Conservation (phyloP, 371 early-diverging fungal species). For the Globomyces sp. region DNA sequence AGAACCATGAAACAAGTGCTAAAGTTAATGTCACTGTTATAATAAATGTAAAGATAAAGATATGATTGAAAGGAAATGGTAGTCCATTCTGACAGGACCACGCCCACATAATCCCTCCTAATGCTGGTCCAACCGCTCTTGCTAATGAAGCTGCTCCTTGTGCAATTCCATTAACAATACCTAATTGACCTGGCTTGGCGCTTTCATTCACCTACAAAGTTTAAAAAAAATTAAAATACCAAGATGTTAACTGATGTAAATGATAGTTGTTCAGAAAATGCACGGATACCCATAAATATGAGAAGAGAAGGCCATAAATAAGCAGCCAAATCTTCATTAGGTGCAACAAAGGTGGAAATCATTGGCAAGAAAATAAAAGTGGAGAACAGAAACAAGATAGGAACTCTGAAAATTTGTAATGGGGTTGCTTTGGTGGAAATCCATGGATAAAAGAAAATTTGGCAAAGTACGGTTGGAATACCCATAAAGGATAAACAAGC, state of each 20-base stretch:
- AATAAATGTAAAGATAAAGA: conserved; percentile 12
- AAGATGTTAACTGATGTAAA: conserved; percentile 15
- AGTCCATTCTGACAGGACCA: conserved; percentile 7
- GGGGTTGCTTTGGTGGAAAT: background rate
- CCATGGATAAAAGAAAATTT: conserved; percentile 5
- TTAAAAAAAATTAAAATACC: background rate
- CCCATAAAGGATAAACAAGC: conserved; percentile 2
- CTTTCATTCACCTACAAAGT: background rate
- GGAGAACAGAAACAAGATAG: background rate
- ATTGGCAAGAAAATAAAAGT: conserved; percentile 1
- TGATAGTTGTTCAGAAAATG: background rate
- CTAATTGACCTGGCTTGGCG: conserved; percentile 16
- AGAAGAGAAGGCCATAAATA: conserved; percentile 12
- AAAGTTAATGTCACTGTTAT: background rate
- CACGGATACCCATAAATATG: background rate
- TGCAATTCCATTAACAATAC: conserved; percentile 15
- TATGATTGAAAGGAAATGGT: conserved; percentile 10
- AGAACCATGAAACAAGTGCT: background rate
- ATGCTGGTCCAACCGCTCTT: conserved; percentile 16
- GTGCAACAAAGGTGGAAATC: background rate
- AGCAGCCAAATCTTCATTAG: background rate
- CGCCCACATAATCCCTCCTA: conserved; percentile 16
- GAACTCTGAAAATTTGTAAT: background rate
- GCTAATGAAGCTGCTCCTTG: conserved; percentile 9
- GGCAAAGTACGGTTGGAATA: background rate